Base-by-base conservation (phyloP, 805 yeast genomes). In the Starmerella ratchasimensis region DNA sequence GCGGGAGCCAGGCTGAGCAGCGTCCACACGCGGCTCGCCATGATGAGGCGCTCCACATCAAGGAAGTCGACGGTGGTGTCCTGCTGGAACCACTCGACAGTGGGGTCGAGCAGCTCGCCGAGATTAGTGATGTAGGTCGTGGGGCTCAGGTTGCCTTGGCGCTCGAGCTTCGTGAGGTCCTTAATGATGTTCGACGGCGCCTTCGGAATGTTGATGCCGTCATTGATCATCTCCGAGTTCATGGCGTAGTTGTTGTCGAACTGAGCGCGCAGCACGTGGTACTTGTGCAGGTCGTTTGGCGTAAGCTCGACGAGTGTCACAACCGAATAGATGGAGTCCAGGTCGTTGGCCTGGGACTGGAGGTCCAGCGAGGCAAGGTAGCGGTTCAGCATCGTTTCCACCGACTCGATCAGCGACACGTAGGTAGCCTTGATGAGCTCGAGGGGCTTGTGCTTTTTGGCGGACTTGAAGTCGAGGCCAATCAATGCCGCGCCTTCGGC, bases 401-500 rank as follows among this genome's bases (percentile, higher is more conserved):
- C 55, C 3, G 52, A 48, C 22, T 50, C 46, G 21, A 62, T 44
- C 5, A 62, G 52, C 1, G 61, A 44, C 3, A 43, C 44, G 40
- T 61, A 62, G 0, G 62, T 44, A 0, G 62, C 55, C 2, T 48
- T 39, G 20, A 62, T 52, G 22, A 62, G 52, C 39, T 58, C 55
- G 10, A 49, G 51, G 1, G 55, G 31, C 5, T 56, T 43, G 28
- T 54, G 49, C 20, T 45, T 40, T 5, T 50, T 38, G 24, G 50
- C 54, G 7, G 43, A 36, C 10, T 31, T 33, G 3, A 59, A 61
- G 31, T 58, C 58, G 9, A 62, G 51, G 18, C 65, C 65, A 23
- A 62, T 50, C 11, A 62, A 45, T 3, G 61, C 49, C 0, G 66
- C 65, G 17, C 66, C 67, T 21, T 60, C 65, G n/a, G 61, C 59